These are phyloP conservation scores for Vairimorpha necatrix DNA, from an alignment of 371 early-diverging fungal genomes.

Conservation along the genomic window DNA sequence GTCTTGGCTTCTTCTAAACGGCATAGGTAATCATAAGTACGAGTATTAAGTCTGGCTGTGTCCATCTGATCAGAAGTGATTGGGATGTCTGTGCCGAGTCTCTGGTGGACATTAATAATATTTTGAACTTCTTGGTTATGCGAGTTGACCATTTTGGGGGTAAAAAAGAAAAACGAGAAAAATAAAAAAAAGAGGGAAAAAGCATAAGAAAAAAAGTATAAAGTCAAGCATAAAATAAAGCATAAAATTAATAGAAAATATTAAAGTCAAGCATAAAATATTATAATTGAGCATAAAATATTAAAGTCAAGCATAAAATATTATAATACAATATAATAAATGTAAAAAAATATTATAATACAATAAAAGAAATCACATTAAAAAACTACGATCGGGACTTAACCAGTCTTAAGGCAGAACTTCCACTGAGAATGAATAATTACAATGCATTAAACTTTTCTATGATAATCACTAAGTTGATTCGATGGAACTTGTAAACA, in stretches of 20 bases:
- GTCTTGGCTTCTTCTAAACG: constrained; percentile 96
- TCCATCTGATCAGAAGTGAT: constrained; percentile 72
- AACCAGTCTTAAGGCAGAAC: too few species aligned
- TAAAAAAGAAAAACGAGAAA: constrained; percentile 16
- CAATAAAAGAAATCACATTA: too few species aligned
- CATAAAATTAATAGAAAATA: not conserved
- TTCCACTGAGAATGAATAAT: too few species aligned
- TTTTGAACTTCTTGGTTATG: constrained; percentile 38
- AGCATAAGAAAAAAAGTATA: constrained; percentile 17
- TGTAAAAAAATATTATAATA: too few species aligned
- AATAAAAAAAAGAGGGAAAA: not conserved
- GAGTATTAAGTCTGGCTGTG: constrained; percentile 75
- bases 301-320: too few species aligned
- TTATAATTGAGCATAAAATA: too few species aligned
- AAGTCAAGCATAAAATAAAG: not conserved
- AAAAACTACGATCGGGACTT: too few species aligned
- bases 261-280: not conserved
- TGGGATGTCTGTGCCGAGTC: constrained; percentile 26
- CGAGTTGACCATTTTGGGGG: not conserved
- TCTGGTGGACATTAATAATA: constrained; percentile 36
- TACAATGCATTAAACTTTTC: too few species aligned
- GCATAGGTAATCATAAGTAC: constrained; percentile 94
- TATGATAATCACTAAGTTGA: too few species aligned
- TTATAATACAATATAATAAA: too few species aligned
- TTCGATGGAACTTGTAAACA: too few species aligned